Conservation (phyloP, 1,139 yeast genomes). For the Pichia sp. region DNA sequence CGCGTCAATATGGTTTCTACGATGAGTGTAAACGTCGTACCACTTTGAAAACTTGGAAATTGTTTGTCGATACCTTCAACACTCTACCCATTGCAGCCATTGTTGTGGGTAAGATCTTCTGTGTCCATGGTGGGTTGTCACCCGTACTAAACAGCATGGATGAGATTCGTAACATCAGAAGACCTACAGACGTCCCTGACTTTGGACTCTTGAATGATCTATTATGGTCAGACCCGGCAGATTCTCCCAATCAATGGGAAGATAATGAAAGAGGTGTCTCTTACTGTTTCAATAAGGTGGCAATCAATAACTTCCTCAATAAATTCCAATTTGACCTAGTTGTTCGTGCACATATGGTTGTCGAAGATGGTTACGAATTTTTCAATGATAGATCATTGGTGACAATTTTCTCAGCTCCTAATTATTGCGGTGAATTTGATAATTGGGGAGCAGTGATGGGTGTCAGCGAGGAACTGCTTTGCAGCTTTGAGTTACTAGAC, state of each 20-base stretch:
- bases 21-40: slow-evolving; percentile 92
- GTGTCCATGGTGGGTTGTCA: slow-evolving; percentile 95
- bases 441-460: slow-evolving; percentile 99
- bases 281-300: slow-evolving; percentile 90
- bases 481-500: slow-evolving; percentile 87
- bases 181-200: slow-evolving; percentile 98
- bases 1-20: slow-evolving; percentile 92
- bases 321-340: slow-evolving; percentile 91
- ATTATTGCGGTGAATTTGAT: slow-evolving; percentile 97
- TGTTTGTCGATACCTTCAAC: slow-evolving; percentile 89
- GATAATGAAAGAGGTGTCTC: slow-evolving; percentile 97
- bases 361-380: slow-evolving; percentile 96
- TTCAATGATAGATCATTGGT: slow-evolving; percentile 90
- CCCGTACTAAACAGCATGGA: slow-evolving; percentile 89
- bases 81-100: slow-evolving; percentile 93
- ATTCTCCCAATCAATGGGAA: slow-evolving; percentile 85
- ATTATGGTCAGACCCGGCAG: slow-evolving; percentile 83
- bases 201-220: slow-evolving; percentile 88
- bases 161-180: slow-evolving; percentile 81
- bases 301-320: slow-evolving; percentile 81
- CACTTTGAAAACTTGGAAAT: slow-evolving; percentile 88
- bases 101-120: slow-evolving; percentile 92
- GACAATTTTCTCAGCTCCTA: slow-evolving; percentile 94
- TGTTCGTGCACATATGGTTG: slow-evolving; percentile 98
- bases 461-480: slow-evolving; percentile 83